Percentiles rank a stretch among this genome's conserved stretches.
phyloP scores from a whole-genome alignment of 768 basidiomycete species.

The Mycena filopes region DNA sequence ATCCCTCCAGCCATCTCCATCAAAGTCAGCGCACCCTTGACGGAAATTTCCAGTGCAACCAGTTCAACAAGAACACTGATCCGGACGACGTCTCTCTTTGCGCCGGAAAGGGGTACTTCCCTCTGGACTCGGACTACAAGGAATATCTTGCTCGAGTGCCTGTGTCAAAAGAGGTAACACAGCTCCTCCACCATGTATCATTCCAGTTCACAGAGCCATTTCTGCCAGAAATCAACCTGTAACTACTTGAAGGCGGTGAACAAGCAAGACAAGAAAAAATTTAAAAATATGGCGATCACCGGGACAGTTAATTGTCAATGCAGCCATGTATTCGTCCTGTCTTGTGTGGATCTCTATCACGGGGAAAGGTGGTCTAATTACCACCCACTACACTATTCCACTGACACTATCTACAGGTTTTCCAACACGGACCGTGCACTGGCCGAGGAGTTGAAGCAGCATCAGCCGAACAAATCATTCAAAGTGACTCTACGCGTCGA shows the following conservation, averaged over 20 bases:
- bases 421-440: conserved; percentile 25
- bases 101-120: conserved; percentile 27
- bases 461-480: neutral
- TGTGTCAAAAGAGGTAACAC: conserved; percentile 17
- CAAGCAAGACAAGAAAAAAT: conserved; percentile 37
- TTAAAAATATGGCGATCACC: conserved; percentile 35
- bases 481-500: neutral
- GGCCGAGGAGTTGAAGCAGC: conserved; percentile 19
- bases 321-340: conserved; percentile 29
- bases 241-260: conserved; percentile 33
- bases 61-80: conserved; percentile 33
- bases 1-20: conserved; percentile 26
- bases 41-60: conserved; percentile 34
- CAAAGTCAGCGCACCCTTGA: conserved; percentile 28
- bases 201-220: no score
- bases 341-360: conserved; percentile 30
- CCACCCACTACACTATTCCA: neutral
- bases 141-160: conserved; percentile 24
- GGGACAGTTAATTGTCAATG: conserved; percentile 35
- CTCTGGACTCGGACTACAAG: conserved; percentile 22
- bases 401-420: conserved; percentile 14
- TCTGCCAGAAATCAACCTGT: conserved; percentile 39
- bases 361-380: conserved; percentile 27
- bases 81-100: no score
- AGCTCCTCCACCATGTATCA: no score